Base-by-base conservation (phyloP, 495 filamentous ascomycete species). In the Talaromyces borbonicus region DNA sequence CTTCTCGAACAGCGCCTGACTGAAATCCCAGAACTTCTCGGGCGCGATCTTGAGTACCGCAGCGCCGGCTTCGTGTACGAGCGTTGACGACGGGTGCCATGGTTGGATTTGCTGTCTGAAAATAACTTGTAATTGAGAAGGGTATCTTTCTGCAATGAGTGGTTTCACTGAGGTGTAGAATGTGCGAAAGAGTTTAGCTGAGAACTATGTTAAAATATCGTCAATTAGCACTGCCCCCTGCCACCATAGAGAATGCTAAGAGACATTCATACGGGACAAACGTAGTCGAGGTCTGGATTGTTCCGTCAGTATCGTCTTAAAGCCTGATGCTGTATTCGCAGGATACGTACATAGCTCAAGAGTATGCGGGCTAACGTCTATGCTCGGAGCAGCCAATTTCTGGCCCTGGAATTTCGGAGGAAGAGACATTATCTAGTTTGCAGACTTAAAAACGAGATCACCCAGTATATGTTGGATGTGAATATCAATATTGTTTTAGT, bases 31-130 rank as follows among this genome's bases (percentile, higher is more conserved):
- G 70, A 90, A 95, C 49, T 77, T 79, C 11, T 72, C 65, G 0
- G 86, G 81, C 2, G 80, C 61, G 1, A 85, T 51, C 19, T 68
- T 74, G 33, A 85, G 69, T 5, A 95, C 84, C 7, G 88, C 90
- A 8, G 84, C 71, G 6, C 69, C 90, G 30, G 90, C 87, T 72
- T 96, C 90, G 64, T 97, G 90, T 19, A 74, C 73, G 12, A 95
- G 78, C 0, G 88, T 95, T 16, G 82, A 87, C 36, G 84, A 86
- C 9, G 90, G 90, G 61, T 97, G 89, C 90, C 90, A 97, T 11
- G 90, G 90, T 61, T 97, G 90, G 52, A 95, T 79, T 56, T 95
- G 90, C 53, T 90, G 87, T 18, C 88, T 83, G 68, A 95, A 82
- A 43, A 96, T 75, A 43, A 90, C 67, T 49, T 81, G 77, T 2